Percentiles rank a stretch among this genome's conserved stretches.
These are phyloP conservation scores for Vitis riparia DNA, from an alignment of 164 flowering plant species.

Conservation along the genomic window DNA sequence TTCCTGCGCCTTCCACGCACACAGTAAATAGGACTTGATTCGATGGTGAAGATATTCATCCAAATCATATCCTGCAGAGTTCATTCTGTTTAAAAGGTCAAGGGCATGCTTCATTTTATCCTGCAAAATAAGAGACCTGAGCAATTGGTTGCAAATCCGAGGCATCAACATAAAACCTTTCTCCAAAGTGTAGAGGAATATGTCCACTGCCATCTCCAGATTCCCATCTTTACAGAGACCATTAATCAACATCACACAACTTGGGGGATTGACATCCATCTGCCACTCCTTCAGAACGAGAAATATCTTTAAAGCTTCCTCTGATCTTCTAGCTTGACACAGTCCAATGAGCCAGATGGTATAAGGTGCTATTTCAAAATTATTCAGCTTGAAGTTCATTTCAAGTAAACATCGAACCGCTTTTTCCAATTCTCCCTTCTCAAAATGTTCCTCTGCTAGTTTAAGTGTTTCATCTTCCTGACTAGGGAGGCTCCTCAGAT, in stretches of 20 bases:
- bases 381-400: conserved; percentile 42
- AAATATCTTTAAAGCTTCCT: conserved; percentile 65
- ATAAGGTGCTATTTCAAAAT: conserved; percentile 56
- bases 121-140: conserved; percentile 41
- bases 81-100: conserved; percentile 49
- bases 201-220: conserved; percentile 48
- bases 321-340: conserved; percentile 44
- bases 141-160: conserved; percentile 47
- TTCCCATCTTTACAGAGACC: conserved; percentile 43
- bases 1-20: too few species aligned
- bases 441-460: conserved; percentile 36
- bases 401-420: conserved; percentile 53
- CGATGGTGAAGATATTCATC: conserved; percentile 30
- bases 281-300: conserved; percentile 43
- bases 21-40: conserved; percentile 31
- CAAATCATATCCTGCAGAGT: conserved; percentile 53
- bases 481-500: conserved; percentile 31
- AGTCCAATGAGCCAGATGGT: conserved; percentile 66
- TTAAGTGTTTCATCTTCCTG: conserved; percentile 30
- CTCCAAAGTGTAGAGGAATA: conserved; percentile 59
- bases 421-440: conserved; percentile 43
- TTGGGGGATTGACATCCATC: conserved; percentile 47
- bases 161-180: conserved; percentile 49
- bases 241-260: conserved; percentile 65
- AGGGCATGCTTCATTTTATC: conserved; percentile 29